A percentile compares a stretch with the other conserved stretches of the same genome.
Conservation (phyloP, 805 yeast genomes). For the Cephaloascus fragrans region DNA sequence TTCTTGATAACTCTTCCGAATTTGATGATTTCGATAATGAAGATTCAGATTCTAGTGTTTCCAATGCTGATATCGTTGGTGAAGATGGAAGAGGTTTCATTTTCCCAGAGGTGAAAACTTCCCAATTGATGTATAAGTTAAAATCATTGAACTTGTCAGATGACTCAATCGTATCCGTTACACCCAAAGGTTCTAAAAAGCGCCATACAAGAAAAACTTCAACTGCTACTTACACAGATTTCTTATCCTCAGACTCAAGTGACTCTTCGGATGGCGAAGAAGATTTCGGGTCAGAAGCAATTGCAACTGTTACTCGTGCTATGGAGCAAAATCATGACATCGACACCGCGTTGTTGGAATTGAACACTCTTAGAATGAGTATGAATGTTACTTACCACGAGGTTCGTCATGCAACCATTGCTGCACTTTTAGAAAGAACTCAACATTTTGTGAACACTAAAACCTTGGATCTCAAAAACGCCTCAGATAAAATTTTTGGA, state of each 20-base stretch:
- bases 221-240: conserved; percentile 36
- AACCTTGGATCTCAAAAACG: conserved; percentile 67
- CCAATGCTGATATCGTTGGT: conserved; percentile 22
- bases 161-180: conserved; percentile 45
- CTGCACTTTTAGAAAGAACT: conserved; percentile 61
- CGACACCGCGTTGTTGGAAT: conserved; percentile 86
- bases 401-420: conserved; percentile 72
- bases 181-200: conserved; percentile 38
- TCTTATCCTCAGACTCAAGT: conserved; percentile 14
- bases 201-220: conserved; percentile 27
- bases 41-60: background rate
- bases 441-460: conserved; percentile 68
- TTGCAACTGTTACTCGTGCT: conserved; percentile 87
- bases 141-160: conserved; percentile 44
- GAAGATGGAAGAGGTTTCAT: conserved; percentile 40
- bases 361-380: conserved; percentile 93
- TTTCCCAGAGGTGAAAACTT: conserved; percentile 25
- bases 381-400: conserved; percentile 94
- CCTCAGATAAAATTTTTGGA: conserved; percentile 63
- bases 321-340: conserved; percentile 86
- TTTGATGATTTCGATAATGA: conserved; percentile 19
- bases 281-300: conserved; percentile 82
- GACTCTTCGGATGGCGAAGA: conserved; percentile 44
- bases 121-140: conserved; percentile 37
- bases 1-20: conserved; percentile 22